phyloP scores from a whole-genome alignment of 225 moss, liverwort and hornwort species.

The Ulota crispa region DNA sequence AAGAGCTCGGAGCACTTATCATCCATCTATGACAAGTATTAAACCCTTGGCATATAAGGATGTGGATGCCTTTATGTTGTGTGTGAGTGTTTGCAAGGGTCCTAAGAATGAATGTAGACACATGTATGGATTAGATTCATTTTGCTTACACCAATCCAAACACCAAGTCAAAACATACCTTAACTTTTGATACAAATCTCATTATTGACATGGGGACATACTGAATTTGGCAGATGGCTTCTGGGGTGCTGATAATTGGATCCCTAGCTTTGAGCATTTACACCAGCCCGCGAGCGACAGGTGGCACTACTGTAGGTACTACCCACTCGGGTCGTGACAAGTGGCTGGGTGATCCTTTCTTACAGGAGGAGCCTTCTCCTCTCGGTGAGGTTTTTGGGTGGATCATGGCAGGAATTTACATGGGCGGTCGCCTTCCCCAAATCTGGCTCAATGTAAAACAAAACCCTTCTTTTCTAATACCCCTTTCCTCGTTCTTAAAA shows the following conservation, averaged over 20 bases:
- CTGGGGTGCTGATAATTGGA: constrained; percentile 43
- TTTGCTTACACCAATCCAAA: no score
- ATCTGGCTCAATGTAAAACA: constrained; percentile 73
- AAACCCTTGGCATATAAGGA: no score
- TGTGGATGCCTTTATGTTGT: no score
- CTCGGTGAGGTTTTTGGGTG: constrained; percentile 84
- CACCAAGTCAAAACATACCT: no score
- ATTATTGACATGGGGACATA: background rate
- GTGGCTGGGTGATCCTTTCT: constrained; percentile 18
- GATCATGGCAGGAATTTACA: constrained; percentile 95
- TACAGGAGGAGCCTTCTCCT: constrained; percentile 37
- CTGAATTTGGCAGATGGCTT: constrained; percentile 26
- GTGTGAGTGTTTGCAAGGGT: no score
- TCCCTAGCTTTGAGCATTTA: constrained; percentile 42
- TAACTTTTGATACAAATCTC: background rate
- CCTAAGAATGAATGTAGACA: no score
- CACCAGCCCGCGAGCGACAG: constrained; percentile 8
- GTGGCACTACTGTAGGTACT: constrained; percentile 34
- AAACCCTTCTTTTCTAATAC: background rate
- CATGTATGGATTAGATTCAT: no score
- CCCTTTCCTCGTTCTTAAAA: background rate
- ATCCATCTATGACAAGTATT: no score
- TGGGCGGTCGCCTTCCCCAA: constrained; percentile 90
- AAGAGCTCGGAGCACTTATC: no score
- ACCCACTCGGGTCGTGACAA: constrained; percentile 25